Conservation (phyloP, 2,329 filamentous ascomycete genomes). For the Mycogone perniciosa region DNA sequence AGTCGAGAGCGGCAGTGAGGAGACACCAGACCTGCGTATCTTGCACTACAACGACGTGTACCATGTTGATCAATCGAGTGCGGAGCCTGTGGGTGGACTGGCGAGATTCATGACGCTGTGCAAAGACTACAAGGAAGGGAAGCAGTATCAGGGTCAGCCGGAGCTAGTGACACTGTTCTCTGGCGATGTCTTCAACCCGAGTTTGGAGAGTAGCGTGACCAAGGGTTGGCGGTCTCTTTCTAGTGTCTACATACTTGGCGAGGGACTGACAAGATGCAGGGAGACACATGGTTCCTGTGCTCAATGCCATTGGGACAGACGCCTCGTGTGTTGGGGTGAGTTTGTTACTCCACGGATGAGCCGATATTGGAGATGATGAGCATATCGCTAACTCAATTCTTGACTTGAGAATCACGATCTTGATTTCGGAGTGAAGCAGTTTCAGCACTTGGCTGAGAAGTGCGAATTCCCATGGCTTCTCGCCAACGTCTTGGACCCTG, state of each 20-base stretch:
- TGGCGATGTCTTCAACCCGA: conserved; percentile 88
- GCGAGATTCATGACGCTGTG: conserved; percentile 73
- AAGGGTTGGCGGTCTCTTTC: conserved; percentile 52
- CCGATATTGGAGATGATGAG: conserved; percentile 4
- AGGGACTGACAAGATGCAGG: conserved; percentile 33
- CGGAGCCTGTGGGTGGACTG: conserved; percentile 77
- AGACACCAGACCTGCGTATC: conserved; percentile 64
- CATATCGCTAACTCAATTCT: conserved; percentile 5
- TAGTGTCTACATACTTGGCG: not conserved
- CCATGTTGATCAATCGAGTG: conserved; percentile 68
- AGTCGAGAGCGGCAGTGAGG: not conserved
- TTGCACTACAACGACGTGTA: conserved; percentile 94
- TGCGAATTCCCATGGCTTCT: conserved; percentile 87
- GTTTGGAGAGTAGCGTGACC: conserved; percentile 79
- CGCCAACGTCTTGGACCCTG: conserved; percentile 81
- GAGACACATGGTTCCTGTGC: conserved; percentile 78
- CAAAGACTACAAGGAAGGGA: conserved; percentile 63
- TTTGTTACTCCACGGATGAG: conserved; percentile 19
- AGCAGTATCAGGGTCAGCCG: conserved; percentile 56
- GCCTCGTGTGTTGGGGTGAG: conserved; percentile 76
- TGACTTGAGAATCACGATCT: conserved; percentile 72
- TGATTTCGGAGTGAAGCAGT: conserved; percentile 82
- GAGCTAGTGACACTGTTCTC: conserved; percentile 75
- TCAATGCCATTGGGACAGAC: conserved; percentile 72
- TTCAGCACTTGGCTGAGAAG: conserved; percentile 62